These are phyloP conservation scores for Fusarium sp. DNA, from an alignment of 2,329 filamentous ascomycete species.

Conservation along the genomic window DNA sequence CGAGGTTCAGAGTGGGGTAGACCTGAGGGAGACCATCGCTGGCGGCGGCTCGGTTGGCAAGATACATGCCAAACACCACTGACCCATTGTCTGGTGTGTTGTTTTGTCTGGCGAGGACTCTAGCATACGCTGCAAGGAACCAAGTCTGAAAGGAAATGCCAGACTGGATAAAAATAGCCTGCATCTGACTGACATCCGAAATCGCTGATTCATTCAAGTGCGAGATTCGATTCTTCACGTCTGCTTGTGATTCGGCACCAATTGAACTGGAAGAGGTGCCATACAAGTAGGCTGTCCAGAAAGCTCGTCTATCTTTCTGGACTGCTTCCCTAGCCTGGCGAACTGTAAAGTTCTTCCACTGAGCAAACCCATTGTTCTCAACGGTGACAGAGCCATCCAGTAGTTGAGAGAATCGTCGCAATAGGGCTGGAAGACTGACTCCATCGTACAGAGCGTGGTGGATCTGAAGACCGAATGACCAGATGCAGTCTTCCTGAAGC, in stretches of 20 bases:
- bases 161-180: conserved; percentile 54
- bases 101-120: conserved; percentile 48
- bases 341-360: conserved; percentile 47
- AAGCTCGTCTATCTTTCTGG: conserved; percentile 43
- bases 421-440: conserved; percentile 76
- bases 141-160: conserved; percentile 79
- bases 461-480: conserved; percentile 67
- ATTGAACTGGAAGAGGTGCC: neutral
- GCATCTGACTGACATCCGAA: conserved; percentile 49
- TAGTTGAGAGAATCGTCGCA: conserved; percentile 53
- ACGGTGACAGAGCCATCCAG: neutral
- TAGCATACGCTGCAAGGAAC: conserved; percentile 79
- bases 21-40: conserved; percentile 60
- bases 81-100: conserved; percentile 46
- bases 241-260: neutral
- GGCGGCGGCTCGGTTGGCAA: conserved; percentile 77
- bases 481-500: conserved; percentile 31
- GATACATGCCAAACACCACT: conserved; percentile 82
- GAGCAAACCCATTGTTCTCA: conserved; percentile 10
- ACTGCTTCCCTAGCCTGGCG: conserved; percentile 10
- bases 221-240: conserved; percentile 34
- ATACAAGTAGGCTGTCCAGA: conserved; percentile 59
- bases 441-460: conserved; percentile 93
- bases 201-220: conserved; percentile 63
- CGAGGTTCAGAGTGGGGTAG: conserved; percentile 81